phyloP scores from a whole-genome alignment of 2,329 filamentous ascomycete species.

The Diaporthe ilicicola region DNA sequence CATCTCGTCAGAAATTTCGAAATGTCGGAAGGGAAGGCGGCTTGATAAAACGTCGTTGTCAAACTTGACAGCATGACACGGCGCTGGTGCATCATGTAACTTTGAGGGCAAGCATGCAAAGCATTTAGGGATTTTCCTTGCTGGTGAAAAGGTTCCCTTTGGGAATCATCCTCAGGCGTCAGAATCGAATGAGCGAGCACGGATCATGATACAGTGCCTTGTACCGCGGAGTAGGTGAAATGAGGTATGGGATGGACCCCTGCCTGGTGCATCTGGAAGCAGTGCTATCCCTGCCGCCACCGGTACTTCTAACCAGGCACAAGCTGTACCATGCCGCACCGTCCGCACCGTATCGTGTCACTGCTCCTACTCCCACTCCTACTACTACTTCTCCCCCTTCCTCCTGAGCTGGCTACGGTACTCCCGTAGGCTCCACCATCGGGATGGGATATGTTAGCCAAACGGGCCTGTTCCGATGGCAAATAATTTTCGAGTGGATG shows the following conservation, averaged over 20 bases:
- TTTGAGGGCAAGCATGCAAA: neutral
- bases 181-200: conserved; percentile 9
- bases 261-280: conserved; percentile 18
- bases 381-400: neutral
- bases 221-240: conserved; percentile 29
- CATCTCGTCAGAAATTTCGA: neutral
- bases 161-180: conserved; percentile 8
- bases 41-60: conserved; percentile 2
- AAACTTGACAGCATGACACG: neutral
- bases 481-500: neutral
- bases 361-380: neutral
- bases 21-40: neutral
- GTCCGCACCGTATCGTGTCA: conserved; percentile 1
- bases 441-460: neutral
- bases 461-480: neutral
- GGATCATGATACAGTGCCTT: conserved; percentile 5
- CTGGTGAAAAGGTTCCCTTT: neutral
- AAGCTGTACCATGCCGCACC: neutral
- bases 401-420: conserved; percentile 16
- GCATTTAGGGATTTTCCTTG: neutral
- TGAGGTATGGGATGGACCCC: conserved; percentile 29
- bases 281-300: conserved; percentile 26
- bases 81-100: neutral
- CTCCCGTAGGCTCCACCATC: conserved; percentile 4
- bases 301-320: conserved; percentile 23